These are phyloP conservation scores for Xylaria digitata DNA, from an alignment of 2,329 filamentous ascomycete genomes.

Conservation along the genomic window DNA sequence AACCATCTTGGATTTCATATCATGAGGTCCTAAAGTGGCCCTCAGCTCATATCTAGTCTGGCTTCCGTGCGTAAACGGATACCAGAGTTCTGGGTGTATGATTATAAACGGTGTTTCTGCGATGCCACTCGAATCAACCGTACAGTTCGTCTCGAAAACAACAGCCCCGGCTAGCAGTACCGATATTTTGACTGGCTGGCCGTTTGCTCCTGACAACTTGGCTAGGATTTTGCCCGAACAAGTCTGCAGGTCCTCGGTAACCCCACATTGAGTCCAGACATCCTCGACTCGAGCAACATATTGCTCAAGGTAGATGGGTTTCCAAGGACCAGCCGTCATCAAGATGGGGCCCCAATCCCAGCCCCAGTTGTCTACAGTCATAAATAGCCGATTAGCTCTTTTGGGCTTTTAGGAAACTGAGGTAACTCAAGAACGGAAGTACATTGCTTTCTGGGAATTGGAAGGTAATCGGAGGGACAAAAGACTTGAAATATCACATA, in stretches of 20 bases:
- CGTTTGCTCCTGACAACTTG: constrained; percentile 51
- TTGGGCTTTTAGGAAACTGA: not conserved
- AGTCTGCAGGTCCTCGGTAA: constrained; percentile 52
- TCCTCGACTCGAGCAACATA: constrained; percentile 70
- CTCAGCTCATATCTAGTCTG: constrained; percentile 64
- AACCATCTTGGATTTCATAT: constrained; percentile 58
- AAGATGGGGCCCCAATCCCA: constrained; percentile 78
- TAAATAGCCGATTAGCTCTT: constrained; percentile 1
- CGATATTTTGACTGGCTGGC: constrained; percentile 45
- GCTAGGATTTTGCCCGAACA: constrained; percentile 54
- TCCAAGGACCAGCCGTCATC: constrained; percentile 74
- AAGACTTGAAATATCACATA: constrained; percentile 13
- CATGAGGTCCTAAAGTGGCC: constrained; percentile 40
- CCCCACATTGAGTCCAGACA: constrained; percentile 58
- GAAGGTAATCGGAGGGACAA: not conserved
- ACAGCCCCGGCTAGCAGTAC: constrained; percentile 41
- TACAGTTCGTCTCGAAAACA: constrained; percentile 41
- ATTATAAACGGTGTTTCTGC: constrained; percentile 50
- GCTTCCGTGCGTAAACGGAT: constrained; percentile 50
- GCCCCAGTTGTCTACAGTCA: constrained; percentile 60
- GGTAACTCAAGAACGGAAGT: not conserved
- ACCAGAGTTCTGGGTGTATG: constrained; percentile 60
- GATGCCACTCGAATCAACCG: constrained; percentile 37
- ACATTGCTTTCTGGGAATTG: not conserved
- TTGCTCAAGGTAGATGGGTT: constrained; percentile 72